Evolutionary conservation across 2,329 filamentous ascomycete genomes (phyloP).

Genomic region (Chaetothyriales sp.): DNA sequence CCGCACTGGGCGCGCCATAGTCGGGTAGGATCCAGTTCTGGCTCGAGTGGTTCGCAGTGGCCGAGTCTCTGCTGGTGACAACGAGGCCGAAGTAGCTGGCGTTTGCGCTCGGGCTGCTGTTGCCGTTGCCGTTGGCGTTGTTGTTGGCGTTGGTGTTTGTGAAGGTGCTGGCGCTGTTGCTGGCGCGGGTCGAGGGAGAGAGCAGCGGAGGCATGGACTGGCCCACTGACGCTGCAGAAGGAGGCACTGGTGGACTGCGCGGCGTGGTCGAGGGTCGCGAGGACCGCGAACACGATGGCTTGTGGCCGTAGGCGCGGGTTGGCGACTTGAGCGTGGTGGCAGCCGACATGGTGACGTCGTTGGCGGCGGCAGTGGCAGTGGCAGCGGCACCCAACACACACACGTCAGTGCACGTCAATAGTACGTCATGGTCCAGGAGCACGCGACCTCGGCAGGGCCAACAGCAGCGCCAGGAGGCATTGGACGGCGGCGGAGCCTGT

Average conservation of each 20-base stretch:
- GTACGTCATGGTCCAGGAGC: not conserved
- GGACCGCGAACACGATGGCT: conserved; percentile 13
- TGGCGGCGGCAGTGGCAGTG: no score
- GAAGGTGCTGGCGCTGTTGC: conserved; percentile 22
- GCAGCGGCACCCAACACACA: not conserved
- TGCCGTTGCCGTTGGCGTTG: conserved; percentile 20
- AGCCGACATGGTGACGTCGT: conserved; percentile 14
- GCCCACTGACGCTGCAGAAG: conserved; percentile 32
- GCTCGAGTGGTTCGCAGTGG: conserved; percentile 42
- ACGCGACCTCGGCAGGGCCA: not conserved
- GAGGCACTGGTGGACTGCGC: conserved; percentile 36
- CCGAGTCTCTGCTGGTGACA: conserved; percentile 43
- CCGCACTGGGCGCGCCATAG: conserved; percentile 51
- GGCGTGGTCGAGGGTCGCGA: conserved; percentile 32
- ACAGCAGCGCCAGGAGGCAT: not conserved
- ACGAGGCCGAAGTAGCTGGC: conserved; percentile 79
- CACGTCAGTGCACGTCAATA: not conserved
- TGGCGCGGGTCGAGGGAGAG: conserved; percentile 24
- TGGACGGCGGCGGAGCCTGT: not conserved
- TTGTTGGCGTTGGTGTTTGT: conserved; percentile 20
- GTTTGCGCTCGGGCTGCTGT: conserved; percentile 34
- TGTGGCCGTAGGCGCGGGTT: conserved; percentile 13
- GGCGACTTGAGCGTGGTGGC: conserved; percentile 17
- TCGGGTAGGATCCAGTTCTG: conserved; percentile 62
- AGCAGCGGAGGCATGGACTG: conserved; percentile 40